Conservation (phyloP, 768 basidiomycete genomes). For the Sarcodon aspratus region DNA sequence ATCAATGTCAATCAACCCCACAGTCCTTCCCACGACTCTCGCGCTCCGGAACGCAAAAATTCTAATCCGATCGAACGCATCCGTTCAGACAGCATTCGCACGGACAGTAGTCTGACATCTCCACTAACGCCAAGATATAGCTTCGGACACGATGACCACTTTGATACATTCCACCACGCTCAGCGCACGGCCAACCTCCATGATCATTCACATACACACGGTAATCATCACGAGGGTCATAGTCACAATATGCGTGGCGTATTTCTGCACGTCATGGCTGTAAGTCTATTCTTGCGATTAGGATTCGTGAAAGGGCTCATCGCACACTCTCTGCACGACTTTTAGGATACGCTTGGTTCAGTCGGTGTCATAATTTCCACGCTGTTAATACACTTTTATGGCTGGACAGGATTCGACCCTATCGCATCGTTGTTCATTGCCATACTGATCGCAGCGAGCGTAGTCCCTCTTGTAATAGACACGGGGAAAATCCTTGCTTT, state of each 20-base stretch:
- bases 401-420: constrained; percentile 98
- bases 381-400: constrained; percentile 87
- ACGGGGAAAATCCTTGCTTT: constrained; percentile 81
- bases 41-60: constrained; percentile 11
- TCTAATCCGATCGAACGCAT: constrained; percentile 15
- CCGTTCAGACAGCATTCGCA: constrained; percentile 5
- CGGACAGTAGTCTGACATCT: constrained; percentile 15
- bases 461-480: constrained; percentile 90
- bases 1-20: constrained; percentile 8
- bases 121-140: constrained; percentile 60
- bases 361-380: constrained; percentile 98
- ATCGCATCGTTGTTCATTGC: constrained; percentile 97
- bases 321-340: constrained; percentile 2
- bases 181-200: constrained; percentile 33
- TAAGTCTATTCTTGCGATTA: constrained; percentile 23
- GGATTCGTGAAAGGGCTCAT: not conserved
- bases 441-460: constrained; percentile 87
- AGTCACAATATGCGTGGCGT: constrained; percentile 99
- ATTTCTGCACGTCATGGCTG: constrained; percentile 95
- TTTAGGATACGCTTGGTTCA: constrained; percentile 86
- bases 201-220: constrained; percentile 36
- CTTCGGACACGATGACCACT: constrained; percentile 42
- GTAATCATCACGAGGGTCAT: constrained; percentile 62
- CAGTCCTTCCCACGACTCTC: constrained; percentile 10
- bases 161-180: constrained; percentile 28